Evolutionary conservation across 2,329 filamentous ascomycete genomes (phyloP).

Genomic region (Colletotrichum coccodes): DNA sequence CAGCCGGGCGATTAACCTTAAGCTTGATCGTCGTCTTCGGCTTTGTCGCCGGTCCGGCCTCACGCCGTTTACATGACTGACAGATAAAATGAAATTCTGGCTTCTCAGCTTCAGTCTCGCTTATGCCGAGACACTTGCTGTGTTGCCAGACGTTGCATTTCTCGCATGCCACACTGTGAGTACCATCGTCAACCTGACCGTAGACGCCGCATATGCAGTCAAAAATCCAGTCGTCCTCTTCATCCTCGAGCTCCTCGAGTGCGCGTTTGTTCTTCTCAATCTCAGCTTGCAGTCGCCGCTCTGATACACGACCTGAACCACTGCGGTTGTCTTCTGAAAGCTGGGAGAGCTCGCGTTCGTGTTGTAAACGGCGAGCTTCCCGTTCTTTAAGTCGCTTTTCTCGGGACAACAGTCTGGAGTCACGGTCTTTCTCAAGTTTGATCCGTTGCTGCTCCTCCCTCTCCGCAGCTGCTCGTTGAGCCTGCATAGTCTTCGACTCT

Average conservation of each 20-base stretch:
- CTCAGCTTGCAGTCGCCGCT: slow-evolving; percentile 82
- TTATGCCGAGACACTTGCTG: slow-evolving; percentile 88
- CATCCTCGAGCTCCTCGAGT: slow-evolving; percentile 70
- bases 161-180: slow-evolving; percentile 94
- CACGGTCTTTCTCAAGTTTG: slow-evolving; percentile 76
- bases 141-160: slow-evolving; percentile 97
- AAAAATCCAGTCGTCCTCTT: slow-evolving; percentile 91
- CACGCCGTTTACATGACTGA: slow-evolving; percentile 76
- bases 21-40: slow-evolving; percentile 61
- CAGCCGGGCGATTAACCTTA: slow-evolving; percentile 52
- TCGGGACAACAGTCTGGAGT: slow-evolving; percentile 82
- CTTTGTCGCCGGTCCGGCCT: slow-evolving; percentile 72
- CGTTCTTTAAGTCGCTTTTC: slow-evolving; percentile 89
- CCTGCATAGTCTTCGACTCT: slow-evolving; percentile 72
- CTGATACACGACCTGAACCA: slow-evolving; percentile 73
- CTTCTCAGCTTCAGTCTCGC: slow-evolving; percentile 80
- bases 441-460: slow-evolving; percentile 72
- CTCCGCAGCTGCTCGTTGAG: slow-evolving; percentile 72
- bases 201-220: slow-evolving; percentile 93
- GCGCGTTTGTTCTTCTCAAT: slow-evolving; percentile 84
- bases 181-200: slow-evolving; percentile 93
- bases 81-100: slow-evolving; percentile 92
- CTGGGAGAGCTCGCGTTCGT: slow-evolving; percentile 84
- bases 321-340: slow-evolving; percentile 81
- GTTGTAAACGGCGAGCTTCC: slow-evolving; percentile 82